Percentiles rank a stretch among this genome's conserved stretches.
These are phyloP conservation scores for Somion occarium DNA, from an alignment of 1,284 basidiomycete species.

Conservation along the genomic window DNA sequence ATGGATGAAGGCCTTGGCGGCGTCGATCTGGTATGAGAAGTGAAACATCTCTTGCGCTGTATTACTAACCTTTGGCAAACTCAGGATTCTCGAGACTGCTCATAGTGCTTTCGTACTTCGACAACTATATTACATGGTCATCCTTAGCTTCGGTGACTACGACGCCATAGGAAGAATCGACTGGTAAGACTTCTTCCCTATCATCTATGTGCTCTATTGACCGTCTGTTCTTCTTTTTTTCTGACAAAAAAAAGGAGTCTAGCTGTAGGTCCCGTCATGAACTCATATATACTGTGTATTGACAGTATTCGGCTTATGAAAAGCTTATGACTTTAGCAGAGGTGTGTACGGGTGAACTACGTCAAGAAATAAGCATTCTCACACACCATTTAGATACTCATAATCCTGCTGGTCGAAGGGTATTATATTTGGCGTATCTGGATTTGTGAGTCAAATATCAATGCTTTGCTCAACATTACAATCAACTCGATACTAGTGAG, in stretches of 20 bases:
- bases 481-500: neutral
- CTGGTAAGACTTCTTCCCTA: neutral
- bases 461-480: neutral
- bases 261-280: neutral
- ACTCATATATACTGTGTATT: no score
- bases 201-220: neutral
- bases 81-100: neutral
- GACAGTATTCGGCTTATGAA: neutral
- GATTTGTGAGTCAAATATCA: neutral
- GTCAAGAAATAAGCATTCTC: neutral
- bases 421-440: neutral
- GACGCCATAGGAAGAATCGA: neutral
- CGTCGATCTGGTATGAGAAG: neutral
- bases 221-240: neutral
- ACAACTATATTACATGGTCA: neutral
- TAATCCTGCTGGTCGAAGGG: neutral
- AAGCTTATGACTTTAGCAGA: neutral
- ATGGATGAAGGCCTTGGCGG: neutral
- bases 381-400: neutral
- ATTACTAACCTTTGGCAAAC: neutral
- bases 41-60: neutral
- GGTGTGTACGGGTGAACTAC: neutral
- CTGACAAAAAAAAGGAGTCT: neutral
- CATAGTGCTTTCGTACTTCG: neutral
- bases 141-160: neutral